A percentile compares a stretch with the other conserved stretches of the same genome.
These are phyloP conservation scores for Hymenoscyphus salicellus DNA, from an alignment of 2,329 filamentous ascomycete species.

Conservation along the genomic window DNA sequence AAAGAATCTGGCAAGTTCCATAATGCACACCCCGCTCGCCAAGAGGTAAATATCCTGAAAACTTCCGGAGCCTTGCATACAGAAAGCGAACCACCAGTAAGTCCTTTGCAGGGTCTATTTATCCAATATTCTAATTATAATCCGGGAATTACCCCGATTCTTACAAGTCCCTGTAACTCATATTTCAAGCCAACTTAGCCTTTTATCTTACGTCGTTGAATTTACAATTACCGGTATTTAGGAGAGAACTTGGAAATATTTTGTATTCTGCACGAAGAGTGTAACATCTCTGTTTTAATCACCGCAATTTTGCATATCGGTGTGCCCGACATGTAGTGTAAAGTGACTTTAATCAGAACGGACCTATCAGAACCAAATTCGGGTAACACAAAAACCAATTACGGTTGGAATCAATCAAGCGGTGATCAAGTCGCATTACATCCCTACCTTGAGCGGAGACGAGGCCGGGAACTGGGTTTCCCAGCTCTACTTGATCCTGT, in stretches of 20 bases:
- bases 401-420: background rate
- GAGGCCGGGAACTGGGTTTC: background rate
- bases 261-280: background rate
- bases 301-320: background rate
- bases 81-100: too few species aligned
- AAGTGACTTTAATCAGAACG: background rate
- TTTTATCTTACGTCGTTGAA: background rate
- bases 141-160: background rate
- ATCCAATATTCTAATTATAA: background rate
- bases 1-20: background rate
- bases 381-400: background rate
- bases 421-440: background rate
- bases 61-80: background rate
- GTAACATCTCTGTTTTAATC: background rate
- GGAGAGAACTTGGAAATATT: background rate
- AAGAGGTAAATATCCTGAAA: background rate
- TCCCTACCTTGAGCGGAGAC: too few species aligned
- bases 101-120: background rate
- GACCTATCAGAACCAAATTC: background rate
- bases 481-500: background rate
- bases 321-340: background rate
- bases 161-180: too few species aligned
- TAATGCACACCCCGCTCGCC: background rate
- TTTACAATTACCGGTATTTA: background rate
- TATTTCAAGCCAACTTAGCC: background rate